Evolutionary conservation across 306 rosid genomes (phyloP), one percentile per base, ranked within the genome.

Genomic region (Trifolium dubium): DNA sequence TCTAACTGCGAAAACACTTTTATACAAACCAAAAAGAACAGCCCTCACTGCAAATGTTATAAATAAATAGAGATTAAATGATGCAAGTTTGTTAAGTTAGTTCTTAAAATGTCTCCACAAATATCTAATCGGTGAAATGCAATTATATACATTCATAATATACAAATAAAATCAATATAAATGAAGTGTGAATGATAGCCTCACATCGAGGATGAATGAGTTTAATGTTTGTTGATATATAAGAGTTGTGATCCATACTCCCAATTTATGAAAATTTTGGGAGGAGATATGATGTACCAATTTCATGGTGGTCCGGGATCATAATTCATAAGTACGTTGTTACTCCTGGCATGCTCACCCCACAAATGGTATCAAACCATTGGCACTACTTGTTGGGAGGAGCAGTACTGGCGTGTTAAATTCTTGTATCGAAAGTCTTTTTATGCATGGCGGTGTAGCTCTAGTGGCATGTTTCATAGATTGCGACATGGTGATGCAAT

Each of bases 11-110:
- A 81, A 84, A 54, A 91, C 86, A 64, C 76, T 87, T 70, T 55
- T 67, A 72, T 87, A 83, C 44, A 85, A 82, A 75, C 94, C 92
- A 60, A 91, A 91, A 71, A 87, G 80, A 62, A 87, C 29, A 56
- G 97, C 90, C 69, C 96, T 84, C 76, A 85, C 94, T 87, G 85
- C 78, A 81, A 82, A 79, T 78, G 72, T 37, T 69, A 73, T 4
- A 67, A 7, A 23, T 18, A 40, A 53, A 18, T 11, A 4, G 10
- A 40, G 8, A 6, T 13, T 64, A 4, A 34, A 43, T 44, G 15
- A 44, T 44, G 7, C 15, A 11, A 44, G 5, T 44, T 44, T 3
- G 50, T 44, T 44, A 44, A 11, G n/a, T 12, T 44, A 44, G 50
- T 44, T 44, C 15, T 12, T 44, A 44, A 44, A 3, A 11, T 44